Conservation (phyloP, 805 yeast genomes). For the Yarrowia hollandica region DNA sequence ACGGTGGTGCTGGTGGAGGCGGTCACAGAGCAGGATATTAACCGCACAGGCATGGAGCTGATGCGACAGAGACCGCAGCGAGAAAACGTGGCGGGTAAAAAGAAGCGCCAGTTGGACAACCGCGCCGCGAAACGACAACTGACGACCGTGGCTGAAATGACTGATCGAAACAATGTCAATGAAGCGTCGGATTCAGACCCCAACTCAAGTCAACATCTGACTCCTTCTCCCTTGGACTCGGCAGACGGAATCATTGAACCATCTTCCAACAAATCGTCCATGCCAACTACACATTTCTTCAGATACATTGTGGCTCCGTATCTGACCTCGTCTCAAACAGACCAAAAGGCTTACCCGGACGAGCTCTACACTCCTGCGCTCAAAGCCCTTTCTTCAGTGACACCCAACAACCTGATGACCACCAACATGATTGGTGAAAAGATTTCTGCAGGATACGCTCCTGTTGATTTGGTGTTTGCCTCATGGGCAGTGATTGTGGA, state of each 20-base stretch:
- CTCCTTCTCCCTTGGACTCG: background rate
- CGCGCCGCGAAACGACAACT: background rate
- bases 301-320: conserved; percentile 34
- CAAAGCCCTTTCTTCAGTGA: conserved; percentile 40
- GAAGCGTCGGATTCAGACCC: too few relatives aligned
- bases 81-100: background rate
- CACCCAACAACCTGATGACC: conserved; percentile 13
- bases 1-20: conserved; percentile 34
- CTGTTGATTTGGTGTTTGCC: conserved; percentile 47
- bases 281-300: conserved; percentile 5
- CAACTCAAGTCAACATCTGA: background rate
- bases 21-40: conserved; percentile 33
- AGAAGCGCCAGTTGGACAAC: background rate
- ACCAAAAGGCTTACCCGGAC: conserved; percentile 33
- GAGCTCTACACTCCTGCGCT: conserved; percentile 38
- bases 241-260: background rate
- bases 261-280: background rate
- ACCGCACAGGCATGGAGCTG: conserved; percentile 23
- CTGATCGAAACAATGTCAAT: too few relatives aligned
- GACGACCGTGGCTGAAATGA: background rate
- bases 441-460: conserved; percentile 60
- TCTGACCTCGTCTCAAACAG: conserved; percentile 40
- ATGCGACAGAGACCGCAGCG: background rate
- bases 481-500: conserved; percentile 77
- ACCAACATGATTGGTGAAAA: conserved; percentile 41